A percentile compares a stretch with the other conserved stretches of the same genome.
phyloP scores from a whole-genome alignment of 768 basidiomycete genomes.

The Termitomyces sp. region DNA sequence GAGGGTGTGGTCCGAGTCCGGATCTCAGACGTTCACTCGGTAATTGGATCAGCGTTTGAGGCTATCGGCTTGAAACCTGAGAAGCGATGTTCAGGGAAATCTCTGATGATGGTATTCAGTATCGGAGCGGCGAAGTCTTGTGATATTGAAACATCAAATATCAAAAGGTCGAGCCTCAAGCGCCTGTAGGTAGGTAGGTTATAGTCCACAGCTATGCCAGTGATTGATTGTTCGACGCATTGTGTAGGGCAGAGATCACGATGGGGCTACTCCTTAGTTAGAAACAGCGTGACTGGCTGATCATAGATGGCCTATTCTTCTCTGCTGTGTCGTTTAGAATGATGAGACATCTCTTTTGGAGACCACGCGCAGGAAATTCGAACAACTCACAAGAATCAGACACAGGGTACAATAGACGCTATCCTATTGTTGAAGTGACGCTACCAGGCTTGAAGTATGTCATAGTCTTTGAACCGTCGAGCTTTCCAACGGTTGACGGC shows the following conservation, averaged over 20 bases:
- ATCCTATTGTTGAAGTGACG: not conserved
- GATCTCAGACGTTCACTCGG: not conserved
- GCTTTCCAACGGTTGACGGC: not conserved
- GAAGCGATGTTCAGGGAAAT: not conserved
- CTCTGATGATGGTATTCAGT: not conserved
- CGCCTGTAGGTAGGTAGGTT: no score
- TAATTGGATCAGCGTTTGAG: not conserved
- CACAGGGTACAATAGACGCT: not conserved
- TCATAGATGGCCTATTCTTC: not conserved
- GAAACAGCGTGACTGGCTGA: not conserved
- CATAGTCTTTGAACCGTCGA: not conserved
- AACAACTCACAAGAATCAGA: not conserved
- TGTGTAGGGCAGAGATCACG: no score
- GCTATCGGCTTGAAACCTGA: not conserved
- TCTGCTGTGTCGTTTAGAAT: not conserved
- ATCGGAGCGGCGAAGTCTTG: not conserved
- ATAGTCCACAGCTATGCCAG: not conserved
- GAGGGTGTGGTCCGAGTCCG: not conserved
- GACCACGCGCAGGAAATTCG: not conserved
- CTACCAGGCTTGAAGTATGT: not conserved
- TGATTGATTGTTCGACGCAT: not conserved
- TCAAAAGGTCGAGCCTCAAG: no score
- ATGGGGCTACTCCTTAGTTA: no score
- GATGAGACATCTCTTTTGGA: no score
- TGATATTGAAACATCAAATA: not conserved